Conservation (phyloP, 2,329 filamentous ascomycete genomes). For the Dactylella cylindrospora region DNA sequence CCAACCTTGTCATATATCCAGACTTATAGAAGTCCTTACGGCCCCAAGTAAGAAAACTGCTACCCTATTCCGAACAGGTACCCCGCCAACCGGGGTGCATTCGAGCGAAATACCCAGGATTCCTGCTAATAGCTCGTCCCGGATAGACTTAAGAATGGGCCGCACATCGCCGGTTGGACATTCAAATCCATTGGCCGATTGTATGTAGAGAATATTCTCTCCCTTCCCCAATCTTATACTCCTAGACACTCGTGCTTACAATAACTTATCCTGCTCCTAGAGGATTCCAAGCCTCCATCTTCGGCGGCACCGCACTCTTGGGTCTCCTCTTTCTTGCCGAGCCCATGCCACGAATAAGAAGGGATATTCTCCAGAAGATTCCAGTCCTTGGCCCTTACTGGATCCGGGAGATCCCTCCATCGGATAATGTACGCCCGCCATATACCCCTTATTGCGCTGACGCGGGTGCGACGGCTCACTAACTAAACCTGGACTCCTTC, state of each 20-base stretch:
- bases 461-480: too few species aligned
- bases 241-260: conserved; percentile 7
- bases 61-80: background rate
- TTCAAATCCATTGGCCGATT: conserved; percentile 41
- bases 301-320: conserved; percentile 47
- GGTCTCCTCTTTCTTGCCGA: conserved; percentile 46
- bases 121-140: conserved; percentile 12
- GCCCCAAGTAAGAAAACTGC: conserved; percentile 47
- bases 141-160: conserved; percentile 45
- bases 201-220: conserved; percentile 28
- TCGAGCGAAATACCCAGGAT: background rate
- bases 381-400: conserved; percentile 48
- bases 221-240: background rate
- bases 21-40: conserved; percentile 42
- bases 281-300: conserved; percentile 44
- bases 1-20: background rate
- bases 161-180: conserved; percentile 45
- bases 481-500: too few species aligned
- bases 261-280: conserved; percentile 20
- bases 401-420: conserved; percentile 46
- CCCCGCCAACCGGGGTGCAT: background rate
- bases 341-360: conserved; percentile 48
- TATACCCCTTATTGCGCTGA: too few species aligned
- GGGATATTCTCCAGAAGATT: conserved; percentile 48
- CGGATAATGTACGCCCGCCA: conserved; percentile 48